A percentile compares a stretch with the other conserved stretches of the same genome.
These are phyloP conservation scores for Uronychia setigera DNA, from an alignment of 73 alveolate species.

Conservation along the genomic window DNA sequence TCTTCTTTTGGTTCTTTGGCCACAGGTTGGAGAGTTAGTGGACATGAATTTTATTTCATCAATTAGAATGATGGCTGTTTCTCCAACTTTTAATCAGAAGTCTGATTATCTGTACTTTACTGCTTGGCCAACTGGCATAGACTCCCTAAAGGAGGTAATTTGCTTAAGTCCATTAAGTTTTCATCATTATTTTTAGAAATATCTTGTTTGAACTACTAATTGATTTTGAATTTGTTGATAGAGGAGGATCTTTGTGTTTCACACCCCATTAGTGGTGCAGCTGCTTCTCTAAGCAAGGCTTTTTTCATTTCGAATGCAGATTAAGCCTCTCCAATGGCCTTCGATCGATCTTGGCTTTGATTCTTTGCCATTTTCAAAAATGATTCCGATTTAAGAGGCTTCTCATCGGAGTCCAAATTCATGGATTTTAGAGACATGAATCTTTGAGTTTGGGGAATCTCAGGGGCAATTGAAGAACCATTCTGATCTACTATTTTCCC, in stretches of 20 bases:
- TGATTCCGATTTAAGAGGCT: background rate
- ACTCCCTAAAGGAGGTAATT: background rate
- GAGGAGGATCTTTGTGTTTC: background rate
- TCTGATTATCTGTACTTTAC: background rate
- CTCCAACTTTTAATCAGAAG: background rate
- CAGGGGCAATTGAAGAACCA: no score
- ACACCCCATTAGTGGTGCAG: background rate
- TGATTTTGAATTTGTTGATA: background rate
- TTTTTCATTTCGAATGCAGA: background rate
- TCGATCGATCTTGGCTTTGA: background rate
- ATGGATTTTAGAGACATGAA: no score
- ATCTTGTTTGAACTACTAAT: no score
- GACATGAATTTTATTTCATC: background rate
- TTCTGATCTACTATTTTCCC: no score
- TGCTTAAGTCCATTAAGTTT: background rate
- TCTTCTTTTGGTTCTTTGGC: background rate
- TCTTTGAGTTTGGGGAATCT: no score
- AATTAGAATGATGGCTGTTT: background rate
- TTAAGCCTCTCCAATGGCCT: no score
- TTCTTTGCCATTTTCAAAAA: background rate
- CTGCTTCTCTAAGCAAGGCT: background rate
- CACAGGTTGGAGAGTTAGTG: background rate
- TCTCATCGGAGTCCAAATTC: no score
- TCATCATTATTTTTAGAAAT: background rate
- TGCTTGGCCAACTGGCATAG: no score